A percentile compares a stretch with the other conserved stretches of the same genome.
phyloP scores from a whole-genome alignment of 805 yeast genomes.

The Sugiyamaella mastotermitis region DNA sequence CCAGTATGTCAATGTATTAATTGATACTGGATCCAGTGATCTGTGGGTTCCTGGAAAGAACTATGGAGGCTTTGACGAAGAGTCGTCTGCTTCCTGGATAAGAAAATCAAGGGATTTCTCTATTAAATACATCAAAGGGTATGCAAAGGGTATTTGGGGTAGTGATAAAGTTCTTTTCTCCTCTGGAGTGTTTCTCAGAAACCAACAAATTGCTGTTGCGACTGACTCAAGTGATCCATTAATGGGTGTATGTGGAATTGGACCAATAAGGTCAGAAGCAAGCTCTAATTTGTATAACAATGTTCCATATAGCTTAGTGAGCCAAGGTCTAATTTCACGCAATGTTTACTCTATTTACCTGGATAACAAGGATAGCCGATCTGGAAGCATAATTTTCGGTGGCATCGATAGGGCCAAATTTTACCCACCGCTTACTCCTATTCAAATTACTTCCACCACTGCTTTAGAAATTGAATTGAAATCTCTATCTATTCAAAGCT shows the following conservation, averaged over 20 bases:
- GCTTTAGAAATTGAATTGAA: constrained; percentile 20
- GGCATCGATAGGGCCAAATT: constrained; percentile 58
- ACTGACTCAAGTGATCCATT: constrained; percentile 51
- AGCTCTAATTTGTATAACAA: constrained; percentile 42
- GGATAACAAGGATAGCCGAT: constrained; percentile 32
- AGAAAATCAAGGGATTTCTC: constrained; percentile 17
- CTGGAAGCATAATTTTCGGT: constrained; percentile 64
- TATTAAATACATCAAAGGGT: constrained; percentile 37
- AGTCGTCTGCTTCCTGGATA: constrained; percentile 14
- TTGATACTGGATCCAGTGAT: constrained; percentile 70
- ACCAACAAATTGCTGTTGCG: constrained; percentile 56
- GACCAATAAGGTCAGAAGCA: constrained; percentile 19
- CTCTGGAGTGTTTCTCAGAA: constrained; percentile 52
- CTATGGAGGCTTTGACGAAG: constrained; percentile 18
- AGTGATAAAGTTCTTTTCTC: constrained; percentile 25
- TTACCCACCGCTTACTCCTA: constrained; percentile 16
- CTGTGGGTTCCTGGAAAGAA: constrained; percentile 43
- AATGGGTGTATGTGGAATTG: constrained; percentile 22
- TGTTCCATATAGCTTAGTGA: constrained; percentile 52
- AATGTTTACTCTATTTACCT: constrained; percentile 60
- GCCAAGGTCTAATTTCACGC: constrained; percentile 49
- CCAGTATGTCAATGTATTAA: constrained; percentile 45
- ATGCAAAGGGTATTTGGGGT: constrained; percentile 56
- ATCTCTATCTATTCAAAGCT: constrained; percentile 15
- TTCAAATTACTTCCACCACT: constrained; percentile 16